phyloP scores from a whole-genome alignment of 306 rosid genomes.

The Dalbergia oliveri region DNA sequence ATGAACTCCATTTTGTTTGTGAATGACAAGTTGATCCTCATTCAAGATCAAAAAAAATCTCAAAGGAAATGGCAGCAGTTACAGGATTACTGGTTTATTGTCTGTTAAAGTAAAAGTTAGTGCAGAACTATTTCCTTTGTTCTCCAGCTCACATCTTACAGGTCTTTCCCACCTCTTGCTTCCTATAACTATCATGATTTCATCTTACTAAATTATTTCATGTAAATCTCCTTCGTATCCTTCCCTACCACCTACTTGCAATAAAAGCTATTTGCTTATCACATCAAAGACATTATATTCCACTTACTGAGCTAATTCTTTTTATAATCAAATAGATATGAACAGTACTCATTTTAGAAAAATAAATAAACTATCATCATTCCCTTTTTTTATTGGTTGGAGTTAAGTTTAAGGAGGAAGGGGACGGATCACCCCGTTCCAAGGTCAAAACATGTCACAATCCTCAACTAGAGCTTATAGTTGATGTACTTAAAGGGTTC shows the following conservation, averaged over 20 bases:
- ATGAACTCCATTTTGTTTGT: neutral
- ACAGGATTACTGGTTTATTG: neutral
- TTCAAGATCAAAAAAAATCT: constrained; percentile 7
- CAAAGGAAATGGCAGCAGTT: neutral
- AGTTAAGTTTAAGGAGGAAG: neutral
- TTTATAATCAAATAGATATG: too few relatives aligned
- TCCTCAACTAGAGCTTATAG: neutral
- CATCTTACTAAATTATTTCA: neutral
- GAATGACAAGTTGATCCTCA: constrained; percentile 10
- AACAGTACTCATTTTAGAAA: too few relatives aligned
- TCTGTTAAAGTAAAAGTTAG: constrained; percentile 2
- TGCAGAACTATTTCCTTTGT: neutral
- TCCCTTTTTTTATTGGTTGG: neutral
- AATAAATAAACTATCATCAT: neutral
- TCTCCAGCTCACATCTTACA: neutral
- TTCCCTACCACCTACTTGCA: neutral
- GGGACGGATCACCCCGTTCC: neutral
- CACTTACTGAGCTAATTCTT: too few relatives aligned
- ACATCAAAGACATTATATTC: too few relatives aligned
- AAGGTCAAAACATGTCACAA: neutral
- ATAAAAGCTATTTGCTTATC: neutral
- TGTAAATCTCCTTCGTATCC: neutral
- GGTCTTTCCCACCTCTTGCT: neutral
- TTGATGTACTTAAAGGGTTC: neutral
- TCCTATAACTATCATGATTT: constrained; percentile 14